Evolutionary conservation across 495 filamentous ascomycete genomes (phyloP).

Genomic region (Talaromyces adpressus): DNA sequence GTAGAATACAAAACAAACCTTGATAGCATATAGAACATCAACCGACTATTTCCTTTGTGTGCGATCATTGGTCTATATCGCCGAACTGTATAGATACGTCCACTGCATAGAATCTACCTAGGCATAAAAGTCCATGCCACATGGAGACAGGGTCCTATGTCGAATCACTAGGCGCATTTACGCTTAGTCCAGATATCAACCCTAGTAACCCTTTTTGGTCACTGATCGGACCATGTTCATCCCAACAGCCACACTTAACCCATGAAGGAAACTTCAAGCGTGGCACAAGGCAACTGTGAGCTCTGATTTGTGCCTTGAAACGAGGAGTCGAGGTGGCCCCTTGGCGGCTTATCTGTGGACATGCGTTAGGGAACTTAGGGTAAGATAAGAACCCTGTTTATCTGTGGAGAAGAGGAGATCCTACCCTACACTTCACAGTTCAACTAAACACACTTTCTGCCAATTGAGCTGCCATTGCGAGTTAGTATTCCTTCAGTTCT

Average conservation of each 20-base stretch:
- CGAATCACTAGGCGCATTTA: neutral
- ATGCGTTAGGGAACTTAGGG: neutral
- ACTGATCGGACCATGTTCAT: neutral
- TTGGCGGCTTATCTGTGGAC: slow-evolving; percentile 5
- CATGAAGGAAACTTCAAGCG: slow-evolving; percentile 3
- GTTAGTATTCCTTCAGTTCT: neutral
- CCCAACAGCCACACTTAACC: neutral
- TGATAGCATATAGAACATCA: slow-evolving; percentile 8
- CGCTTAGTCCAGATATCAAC: neutral
- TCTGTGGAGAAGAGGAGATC: neutral
- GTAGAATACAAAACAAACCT: slow-evolving; percentile 1
- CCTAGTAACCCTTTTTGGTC: neutral
- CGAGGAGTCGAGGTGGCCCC: neutral
- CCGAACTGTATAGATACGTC: neutral
- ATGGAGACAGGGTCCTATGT: neutral
- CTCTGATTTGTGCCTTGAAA: neutral
- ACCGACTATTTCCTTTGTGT: slow-evolving; percentile 7
- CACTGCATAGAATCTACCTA: neutral
- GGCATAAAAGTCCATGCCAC: neutral
- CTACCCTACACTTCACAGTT: neutral
- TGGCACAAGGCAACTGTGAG: neutral
- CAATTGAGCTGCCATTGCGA: neutral
- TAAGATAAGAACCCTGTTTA: neutral
- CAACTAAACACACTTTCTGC: neutral
- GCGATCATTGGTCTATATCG: neutral